A percentile compares a stretch with the other conserved stretches of the same genome.
Conservation (phyloP, 495 filamentous ascomycete species). For the Penicillium manginii region DNA sequence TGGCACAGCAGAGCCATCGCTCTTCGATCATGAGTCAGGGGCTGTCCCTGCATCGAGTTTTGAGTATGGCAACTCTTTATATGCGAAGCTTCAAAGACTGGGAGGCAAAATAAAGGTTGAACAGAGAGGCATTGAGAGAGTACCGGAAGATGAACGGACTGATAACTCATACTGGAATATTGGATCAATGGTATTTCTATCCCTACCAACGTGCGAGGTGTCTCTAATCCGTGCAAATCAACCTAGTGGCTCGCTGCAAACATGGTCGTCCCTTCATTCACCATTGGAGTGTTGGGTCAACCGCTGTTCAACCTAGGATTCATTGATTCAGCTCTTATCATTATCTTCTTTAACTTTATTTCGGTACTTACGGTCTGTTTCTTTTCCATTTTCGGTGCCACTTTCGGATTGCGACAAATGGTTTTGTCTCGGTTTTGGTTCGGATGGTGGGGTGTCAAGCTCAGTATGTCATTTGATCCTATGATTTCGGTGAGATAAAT, state of each 20-base stretch:
- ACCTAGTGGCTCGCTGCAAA: constrained; percentile 22
- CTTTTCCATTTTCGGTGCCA: constrained; percentile 52
- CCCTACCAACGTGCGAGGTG: constrained; percentile 16
- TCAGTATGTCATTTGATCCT: constrained; percentile 16
- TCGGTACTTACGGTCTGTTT: constrained; percentile 54
- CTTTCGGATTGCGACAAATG: constrained; percentile 60
- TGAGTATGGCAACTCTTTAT: constrained; percentile 53
- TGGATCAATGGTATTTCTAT: constrained; percentile 33
- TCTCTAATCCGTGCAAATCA: constrained; percentile 12
- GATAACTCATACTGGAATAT: constrained; percentile 48
- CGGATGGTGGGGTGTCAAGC: constrained; percentile 41
- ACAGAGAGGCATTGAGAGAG: constrained; percentile 43
- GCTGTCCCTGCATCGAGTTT: constrained; percentile 60
- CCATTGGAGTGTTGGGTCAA: constrained; percentile 59
- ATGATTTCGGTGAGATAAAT: no score
- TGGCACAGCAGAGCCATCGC: constrained; percentile 7
- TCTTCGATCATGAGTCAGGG: constrained; percentile 47
- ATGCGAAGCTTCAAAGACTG: constrained; percentile 61
- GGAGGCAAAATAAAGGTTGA: constrained; percentile 26
- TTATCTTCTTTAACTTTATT: constrained; percentile 59
- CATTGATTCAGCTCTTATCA: constrained; percentile 51
- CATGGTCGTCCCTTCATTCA: constrained; percentile 45
- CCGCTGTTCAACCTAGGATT: constrained; percentile 50
- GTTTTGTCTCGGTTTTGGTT: constrained; percentile 58
- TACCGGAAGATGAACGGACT: constrained; percentile 49